Evolutionary conservation across 1,139 yeast genomes (phyloP).

Genomic region (Torulaspora globosa): DNA sequence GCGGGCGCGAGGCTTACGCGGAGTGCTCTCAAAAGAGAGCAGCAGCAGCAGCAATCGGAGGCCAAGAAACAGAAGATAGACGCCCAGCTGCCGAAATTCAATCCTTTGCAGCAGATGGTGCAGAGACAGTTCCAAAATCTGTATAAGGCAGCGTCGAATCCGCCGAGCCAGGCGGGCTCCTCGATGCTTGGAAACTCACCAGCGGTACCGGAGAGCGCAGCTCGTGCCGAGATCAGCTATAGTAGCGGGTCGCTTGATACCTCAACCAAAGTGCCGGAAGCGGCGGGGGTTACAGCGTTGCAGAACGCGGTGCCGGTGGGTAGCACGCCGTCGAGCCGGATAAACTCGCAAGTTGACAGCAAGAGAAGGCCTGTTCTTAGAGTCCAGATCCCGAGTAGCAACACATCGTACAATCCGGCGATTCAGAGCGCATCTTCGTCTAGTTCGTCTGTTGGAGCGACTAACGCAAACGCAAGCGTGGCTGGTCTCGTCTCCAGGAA

Average conservation of each 20-base stretch:
- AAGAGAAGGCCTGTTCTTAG: conserved; percentile 23
- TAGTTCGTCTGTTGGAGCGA: conserved; percentile 7
- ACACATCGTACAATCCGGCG: conserved; percentile 13
- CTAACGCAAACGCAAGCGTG: neutral
- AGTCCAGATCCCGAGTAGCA: conserved; percentile 28
- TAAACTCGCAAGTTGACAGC: conserved; percentile 1
- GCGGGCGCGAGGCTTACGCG: conserved; percentile 2
- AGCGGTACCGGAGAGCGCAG: neutral
- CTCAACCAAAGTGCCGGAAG: neutral
- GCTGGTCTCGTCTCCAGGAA: conserved; percentile 8
- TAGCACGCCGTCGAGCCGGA: conserved; percentile 3
- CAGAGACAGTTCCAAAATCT: conserved; percentile 27
- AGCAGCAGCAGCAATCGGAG: conserved; percentile 3
- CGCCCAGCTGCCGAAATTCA: conserved; percentile 16
- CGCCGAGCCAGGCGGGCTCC: conserved; percentile 2
- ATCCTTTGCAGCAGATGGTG: conserved; percentile 27
- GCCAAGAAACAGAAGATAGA: conserved; percentile 12
- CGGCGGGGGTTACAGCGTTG: conserved; percentile 7
- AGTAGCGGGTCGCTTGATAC: neutral
- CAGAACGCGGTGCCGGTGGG: conserved; percentile 2
- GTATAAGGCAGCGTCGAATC: conserved; percentile 16
- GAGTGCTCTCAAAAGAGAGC: conserved; percentile 6
- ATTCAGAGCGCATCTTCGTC: conserved; percentile 20
- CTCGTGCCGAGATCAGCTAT: neutral
- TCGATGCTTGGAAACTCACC: conserved; percentile 1